Evolutionary conservation across 352 stramenopile species (phyloP), one percentile per base, ranked within the genome.

Genomic region (Globisporangium uncinulatum): DNA sequence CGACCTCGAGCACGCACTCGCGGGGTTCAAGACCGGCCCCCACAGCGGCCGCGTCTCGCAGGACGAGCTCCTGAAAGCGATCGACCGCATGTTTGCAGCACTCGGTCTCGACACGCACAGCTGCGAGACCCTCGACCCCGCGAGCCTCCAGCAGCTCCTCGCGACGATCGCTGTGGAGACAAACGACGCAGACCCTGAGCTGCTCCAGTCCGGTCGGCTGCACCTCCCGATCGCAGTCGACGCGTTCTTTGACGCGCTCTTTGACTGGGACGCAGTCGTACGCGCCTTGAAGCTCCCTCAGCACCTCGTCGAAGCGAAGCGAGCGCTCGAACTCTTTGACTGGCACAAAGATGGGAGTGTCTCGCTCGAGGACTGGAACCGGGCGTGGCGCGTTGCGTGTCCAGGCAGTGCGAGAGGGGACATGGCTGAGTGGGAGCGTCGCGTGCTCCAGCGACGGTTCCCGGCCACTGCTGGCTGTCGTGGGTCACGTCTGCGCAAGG

Each of bases 261-360:
- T 86, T 20, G 77, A 84, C 50, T 87, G 74, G 74, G 32, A 65
- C 4, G 8, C 37, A 4, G 8, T 87, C 8, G 43, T 59, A 21
- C 44, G 17, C 19, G 47, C 14, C 0, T 54, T 83, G 59, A 49
- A 51, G 4, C 61, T 87, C 0, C 67, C 74, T 0, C 51, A 81
- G 21, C 67, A 65, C 8, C 56, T 86, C 6, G 59, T 70, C 6
- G 71, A 86, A 2, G 63, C 74, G 4, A 84, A 86, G 48, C 69
- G 69, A 7, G 59, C 66, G 1, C 62, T 87, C 0, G 65, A 79
- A 51, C 56, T 65, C 4, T 87, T 83, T 52, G 77, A 87, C 55
- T 83, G 65, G 66, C 43, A 79, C 5, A 54, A 56, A 7, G 46
- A 71, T 11, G 74, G 71, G 5, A 63, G 47, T 10, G 79, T 87